Percentiles rank a stretch among this genome's conserved stretches.
Conservation (phyloP, 345 rosid species). For the Aquilaria yunnanensis region DNA sequence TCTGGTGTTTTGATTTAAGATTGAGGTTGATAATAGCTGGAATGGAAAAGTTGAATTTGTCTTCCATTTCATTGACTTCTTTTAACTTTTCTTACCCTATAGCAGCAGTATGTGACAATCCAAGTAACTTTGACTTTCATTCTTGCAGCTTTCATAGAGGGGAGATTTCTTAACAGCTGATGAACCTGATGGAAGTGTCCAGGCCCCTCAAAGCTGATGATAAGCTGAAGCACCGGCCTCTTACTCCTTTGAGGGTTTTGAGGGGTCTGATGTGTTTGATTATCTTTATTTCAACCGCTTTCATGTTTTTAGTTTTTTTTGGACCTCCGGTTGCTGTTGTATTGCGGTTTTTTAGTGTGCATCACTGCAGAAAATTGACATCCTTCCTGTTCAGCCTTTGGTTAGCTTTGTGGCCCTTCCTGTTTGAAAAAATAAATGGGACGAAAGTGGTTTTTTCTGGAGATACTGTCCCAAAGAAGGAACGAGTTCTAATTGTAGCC, state of each 20-base stretch:
- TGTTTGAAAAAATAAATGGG: conserved; percentile 69
- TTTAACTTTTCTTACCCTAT: too few species aligned
- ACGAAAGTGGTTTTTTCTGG: conserved; percentile 68
- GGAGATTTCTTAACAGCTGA: conserved; percentile 9
- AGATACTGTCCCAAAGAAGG: conserved; percentile 42
- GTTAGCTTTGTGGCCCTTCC: conserved; percentile 81
- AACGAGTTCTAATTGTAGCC: conserved; percentile 58
- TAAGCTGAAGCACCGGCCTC: conserved; percentile 40
- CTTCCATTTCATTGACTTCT: too few species aligned
- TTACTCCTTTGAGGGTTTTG: conserved; percentile 53
- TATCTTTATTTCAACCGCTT: conserved; percentile 63
- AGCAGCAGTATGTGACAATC: background rate
- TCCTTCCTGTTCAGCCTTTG: conserved; percentile 60
- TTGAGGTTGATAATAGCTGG: too few species aligned
- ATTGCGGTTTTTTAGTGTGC: conserved; percentile 41
- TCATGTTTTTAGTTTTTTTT: conserved; percentile 58
- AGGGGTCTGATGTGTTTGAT: conserved; percentile 59
- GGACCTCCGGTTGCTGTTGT: conserved; percentile 38
- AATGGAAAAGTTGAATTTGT: too few species aligned
- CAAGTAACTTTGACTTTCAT: conserved; percentile 21
- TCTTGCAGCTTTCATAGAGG: conserved; percentile 30
- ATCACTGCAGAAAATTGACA: conserved; percentile 44
- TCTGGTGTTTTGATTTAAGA: too few species aligned
- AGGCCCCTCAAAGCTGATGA: conserved; percentile 32
- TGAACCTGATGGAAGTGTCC: conserved; percentile 40